Conservation (phyloP, 306 rosid genomes). For the Inga oerstediana region DNA sequence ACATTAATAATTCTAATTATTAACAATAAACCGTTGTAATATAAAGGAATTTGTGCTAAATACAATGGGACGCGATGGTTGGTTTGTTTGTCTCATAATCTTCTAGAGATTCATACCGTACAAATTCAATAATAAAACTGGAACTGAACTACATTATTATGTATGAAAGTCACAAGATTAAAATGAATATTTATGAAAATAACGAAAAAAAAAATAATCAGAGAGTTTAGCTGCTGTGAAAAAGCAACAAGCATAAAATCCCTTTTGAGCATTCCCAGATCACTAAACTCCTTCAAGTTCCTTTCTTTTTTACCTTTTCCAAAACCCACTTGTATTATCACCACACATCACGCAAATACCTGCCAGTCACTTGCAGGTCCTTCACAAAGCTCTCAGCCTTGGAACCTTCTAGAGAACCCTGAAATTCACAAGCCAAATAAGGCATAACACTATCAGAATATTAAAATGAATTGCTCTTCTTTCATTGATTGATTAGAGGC, state of each 20-base stretch:
- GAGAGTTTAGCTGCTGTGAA: constrained; percentile 11
- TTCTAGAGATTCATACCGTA: constrained; percentile 44
- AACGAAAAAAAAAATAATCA: constrained; percentile 49
- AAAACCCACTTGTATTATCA: constrained; percentile 46
- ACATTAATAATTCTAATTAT: not conserved
- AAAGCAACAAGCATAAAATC: constrained; percentile 30
- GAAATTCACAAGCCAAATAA: constrained; percentile 31
- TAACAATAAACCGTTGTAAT: not conserved
- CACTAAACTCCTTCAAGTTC: constrained; percentile 24
- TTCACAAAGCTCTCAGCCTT: constrained; percentile 93
- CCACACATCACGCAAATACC: constrained; percentile 99
- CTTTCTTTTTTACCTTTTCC: not conserved
- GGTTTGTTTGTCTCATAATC: constrained; percentile 25
- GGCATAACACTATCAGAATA: no score
- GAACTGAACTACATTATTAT: constrained; percentile 7
- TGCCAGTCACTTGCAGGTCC: constrained; percentile 80
- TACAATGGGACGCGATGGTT: constrained; percentile 23
- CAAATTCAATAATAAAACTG: constrained; percentile 39
- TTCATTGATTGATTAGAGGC: no score
- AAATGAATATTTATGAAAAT: constrained; percentile 53
- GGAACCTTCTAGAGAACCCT: constrained; percentile 91
- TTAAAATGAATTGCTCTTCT: no score
- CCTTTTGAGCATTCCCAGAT: constrained; percentile 32
- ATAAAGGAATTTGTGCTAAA: constrained; percentile 1
- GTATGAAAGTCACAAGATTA: constrained; percentile 48